Percentiles rank a stretch among this genome's conserved stretches.
Conservation (phyloP, 371 early-diverging fungal genomes). For the Apophysomyces elegans region DNA sequence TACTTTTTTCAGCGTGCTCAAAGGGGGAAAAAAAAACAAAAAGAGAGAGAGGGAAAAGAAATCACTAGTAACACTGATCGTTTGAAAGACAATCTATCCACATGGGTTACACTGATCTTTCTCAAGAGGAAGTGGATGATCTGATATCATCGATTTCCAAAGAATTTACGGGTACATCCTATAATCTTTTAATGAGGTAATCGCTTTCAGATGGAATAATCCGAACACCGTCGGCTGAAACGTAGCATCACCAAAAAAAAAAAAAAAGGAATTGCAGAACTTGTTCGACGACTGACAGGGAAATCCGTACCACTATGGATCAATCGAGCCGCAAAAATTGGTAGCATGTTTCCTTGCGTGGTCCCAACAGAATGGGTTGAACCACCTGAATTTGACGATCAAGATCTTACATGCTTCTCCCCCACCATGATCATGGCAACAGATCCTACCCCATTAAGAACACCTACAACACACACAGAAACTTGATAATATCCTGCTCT, state of each 20-base stretch:
- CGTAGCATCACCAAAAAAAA: neutral
- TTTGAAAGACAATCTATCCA: conserved; percentile 57
- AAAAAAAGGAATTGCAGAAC: conserved; percentile 64
- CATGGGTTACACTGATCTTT: conserved; percentile 57
- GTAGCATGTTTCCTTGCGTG: conserved; percentile 71
- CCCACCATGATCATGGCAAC: conserved; percentile 1
- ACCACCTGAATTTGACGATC: conserved; percentile 54
- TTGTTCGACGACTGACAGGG: conserved; percentile 56
- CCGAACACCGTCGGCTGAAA: neutral
- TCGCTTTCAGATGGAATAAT: neutral
- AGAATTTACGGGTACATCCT: conserved; percentile 61
- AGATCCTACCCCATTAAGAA: neutral
- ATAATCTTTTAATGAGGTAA: conserved; percentile 65
- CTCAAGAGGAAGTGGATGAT: conserved; percentile 51
- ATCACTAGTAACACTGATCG: neutral
- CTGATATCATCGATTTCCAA: conserved; percentile 56
- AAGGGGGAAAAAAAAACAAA: no score
- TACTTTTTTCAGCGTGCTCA: no score
- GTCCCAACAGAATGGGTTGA: conserved; percentile 71
- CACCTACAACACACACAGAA: neutral
- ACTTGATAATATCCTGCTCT: neutral
- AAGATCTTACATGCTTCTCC: neutral
- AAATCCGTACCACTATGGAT: conserved; percentile 69
- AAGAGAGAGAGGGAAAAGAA: neutral
- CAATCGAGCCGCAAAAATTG: conserved; percentile 69